phyloP scores from a whole-genome alignment of 108 stramenopile genomes.

The Nitzschia sp. region DNA sequence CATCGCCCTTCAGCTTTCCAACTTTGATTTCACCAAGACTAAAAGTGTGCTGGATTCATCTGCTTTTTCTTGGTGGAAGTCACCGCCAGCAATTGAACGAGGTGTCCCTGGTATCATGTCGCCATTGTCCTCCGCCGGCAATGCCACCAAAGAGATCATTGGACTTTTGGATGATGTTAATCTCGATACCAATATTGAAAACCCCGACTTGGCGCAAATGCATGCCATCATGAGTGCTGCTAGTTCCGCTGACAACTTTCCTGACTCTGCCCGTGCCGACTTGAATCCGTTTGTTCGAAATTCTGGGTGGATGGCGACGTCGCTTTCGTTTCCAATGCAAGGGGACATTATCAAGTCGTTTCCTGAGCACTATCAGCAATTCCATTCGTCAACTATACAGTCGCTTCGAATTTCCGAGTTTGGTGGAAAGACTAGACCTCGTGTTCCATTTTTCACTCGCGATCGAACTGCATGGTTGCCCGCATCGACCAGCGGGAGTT shows the following conservation, averaged over 20 bases:
- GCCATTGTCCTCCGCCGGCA: not conserved
- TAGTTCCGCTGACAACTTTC: too few species aligned
- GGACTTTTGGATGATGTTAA: constrained; percentile 19
- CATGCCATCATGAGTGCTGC: not conserved
- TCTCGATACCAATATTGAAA: constrained; percentile 9
- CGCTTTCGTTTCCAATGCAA: constrained; percentile 22
- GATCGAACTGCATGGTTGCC: constrained; percentile 21
- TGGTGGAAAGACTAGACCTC: not conserved
- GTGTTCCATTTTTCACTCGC: constrained; percentile 17
- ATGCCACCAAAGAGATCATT: constrained; percentile 14
- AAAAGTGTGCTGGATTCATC: constrained; percentile 4
- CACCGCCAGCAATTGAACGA: too few species aligned
- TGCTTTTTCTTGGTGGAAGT: constrained; percentile 29
- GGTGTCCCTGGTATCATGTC: too few species aligned
- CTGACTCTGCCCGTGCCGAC: not conserved
- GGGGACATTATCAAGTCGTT: constrained; percentile 39
- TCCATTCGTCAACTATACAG: not conserved
- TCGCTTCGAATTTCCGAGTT: not conserved
- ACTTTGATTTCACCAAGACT: constrained; percentile 13
- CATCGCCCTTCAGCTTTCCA: constrained; percentile 28
- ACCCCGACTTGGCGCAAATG: not conserved
- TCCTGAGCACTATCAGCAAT: constrained; percentile 11
- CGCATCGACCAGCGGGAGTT: not conserved
- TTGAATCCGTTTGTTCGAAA: constrained; percentile 1
- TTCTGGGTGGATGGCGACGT: constrained; percentile 25